Conservation (phyloP, 1,284 basidiomycete species). For the Trametes pubescens region DNA sequence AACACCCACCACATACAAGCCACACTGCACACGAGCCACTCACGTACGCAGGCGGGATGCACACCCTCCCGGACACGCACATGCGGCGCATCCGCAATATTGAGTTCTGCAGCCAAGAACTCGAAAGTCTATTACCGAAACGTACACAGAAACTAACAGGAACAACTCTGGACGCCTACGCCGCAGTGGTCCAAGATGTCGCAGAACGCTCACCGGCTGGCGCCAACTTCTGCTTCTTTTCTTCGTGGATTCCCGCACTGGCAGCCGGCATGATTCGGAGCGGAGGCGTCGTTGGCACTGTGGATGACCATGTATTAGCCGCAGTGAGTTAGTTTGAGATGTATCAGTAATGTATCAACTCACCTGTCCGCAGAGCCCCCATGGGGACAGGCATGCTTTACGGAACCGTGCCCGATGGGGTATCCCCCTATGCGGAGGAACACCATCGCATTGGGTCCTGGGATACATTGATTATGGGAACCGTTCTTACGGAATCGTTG, state of each 20-base stretch:
- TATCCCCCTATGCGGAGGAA: background rate
- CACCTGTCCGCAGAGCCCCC: background rate
- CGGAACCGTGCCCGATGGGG: background rate
- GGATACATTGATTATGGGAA: background rate
- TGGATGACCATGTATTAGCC: background rate
- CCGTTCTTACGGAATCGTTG: background rate
- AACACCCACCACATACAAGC: background rate
- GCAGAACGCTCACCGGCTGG: background rate
- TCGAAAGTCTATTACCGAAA: background rate
- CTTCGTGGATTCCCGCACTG: background rate
- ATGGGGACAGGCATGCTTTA: background rate
- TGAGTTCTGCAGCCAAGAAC: constrained; percentile 2
- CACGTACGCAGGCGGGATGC: no score
- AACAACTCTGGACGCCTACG: background rate
- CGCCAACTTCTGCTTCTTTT: background rate
- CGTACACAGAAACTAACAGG: background rate
- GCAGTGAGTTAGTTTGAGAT: no score
- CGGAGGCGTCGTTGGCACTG: background rate
- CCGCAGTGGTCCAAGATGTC: background rate
- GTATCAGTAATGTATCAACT: background rate
- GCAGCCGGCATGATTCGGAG: background rate
- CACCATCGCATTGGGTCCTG: background rate
- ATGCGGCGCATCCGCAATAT: constrained; percentile 1
- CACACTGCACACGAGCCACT: background rate
- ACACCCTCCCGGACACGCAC: background rate